Conservation (phyloP, 148 eudicot species). For the Pharnaceum exiguum region DNA sequence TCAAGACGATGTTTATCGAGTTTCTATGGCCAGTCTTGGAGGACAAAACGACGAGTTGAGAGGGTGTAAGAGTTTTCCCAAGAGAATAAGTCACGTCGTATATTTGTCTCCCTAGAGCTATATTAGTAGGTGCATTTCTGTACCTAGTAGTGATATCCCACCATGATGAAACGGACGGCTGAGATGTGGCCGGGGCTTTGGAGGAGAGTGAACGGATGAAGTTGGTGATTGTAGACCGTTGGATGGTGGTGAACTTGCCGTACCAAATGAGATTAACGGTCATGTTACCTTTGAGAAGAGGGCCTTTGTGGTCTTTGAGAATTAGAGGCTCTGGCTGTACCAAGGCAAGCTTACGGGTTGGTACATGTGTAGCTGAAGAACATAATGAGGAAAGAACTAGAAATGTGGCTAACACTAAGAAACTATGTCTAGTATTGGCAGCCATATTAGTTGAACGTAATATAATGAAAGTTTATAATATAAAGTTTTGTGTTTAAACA, state of each 20-base stretch:
- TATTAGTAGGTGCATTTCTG: conserved; percentile 11
- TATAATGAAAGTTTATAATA: not conserved
- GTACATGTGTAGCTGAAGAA: conserved; percentile 17
- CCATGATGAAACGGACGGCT: conserved; percentile 44
- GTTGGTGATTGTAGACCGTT: conserved; percentile 48
- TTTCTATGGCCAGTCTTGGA: conserved; percentile 17
- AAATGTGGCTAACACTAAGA: not conserved
- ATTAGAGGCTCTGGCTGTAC: conserved; percentile 24
- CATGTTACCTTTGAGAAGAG: conserved; percentile 47
- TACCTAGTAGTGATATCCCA: conserved; percentile 30
- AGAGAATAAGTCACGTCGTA: conserved; percentile 23
- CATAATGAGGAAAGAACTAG: not conserved
- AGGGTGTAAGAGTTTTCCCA: conserved; percentile 22
- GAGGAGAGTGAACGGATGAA: conserved; percentile 40
- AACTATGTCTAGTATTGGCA: not conserved
- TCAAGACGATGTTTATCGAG: conserved; percentile 37
- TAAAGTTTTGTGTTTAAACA: not conserved
- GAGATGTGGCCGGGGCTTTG: not conserved
- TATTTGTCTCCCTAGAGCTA: conserved; percentile 28
- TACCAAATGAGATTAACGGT: conserved; percentile 68
- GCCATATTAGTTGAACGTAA: not conserved
- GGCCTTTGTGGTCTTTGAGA: conserved; percentile 57
- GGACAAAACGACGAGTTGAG: conserved; percentile 19
- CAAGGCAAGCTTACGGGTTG: conserved; percentile 20
- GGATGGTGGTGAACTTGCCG: conserved; percentile 48